These are phyloP conservation scores for Lizanozyma gosingica DNA, from an alignment of 1,139 yeast species.

Conservation along the genomic window DNA sequence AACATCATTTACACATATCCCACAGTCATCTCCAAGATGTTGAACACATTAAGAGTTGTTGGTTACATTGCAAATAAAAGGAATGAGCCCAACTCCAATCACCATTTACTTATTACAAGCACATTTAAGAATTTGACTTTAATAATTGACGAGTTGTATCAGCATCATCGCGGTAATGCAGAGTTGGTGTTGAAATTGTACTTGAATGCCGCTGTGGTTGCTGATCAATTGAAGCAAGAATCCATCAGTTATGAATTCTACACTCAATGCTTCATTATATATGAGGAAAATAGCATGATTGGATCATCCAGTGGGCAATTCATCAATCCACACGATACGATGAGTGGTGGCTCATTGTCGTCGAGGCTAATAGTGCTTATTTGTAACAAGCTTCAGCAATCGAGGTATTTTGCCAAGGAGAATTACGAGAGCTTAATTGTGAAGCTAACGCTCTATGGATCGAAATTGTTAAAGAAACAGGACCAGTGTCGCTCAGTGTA, in stretches of 20 bases:
- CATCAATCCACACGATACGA: conserved; percentile 28
- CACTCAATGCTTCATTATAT: conserved; percentile 79
- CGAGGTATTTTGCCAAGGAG: conserved; percentile 50
- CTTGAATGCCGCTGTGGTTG: conserved; percentile 52
- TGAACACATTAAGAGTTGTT: conserved; percentile 51
- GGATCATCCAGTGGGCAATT: conserved; percentile 12
- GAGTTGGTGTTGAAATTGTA: conserved; percentile 44
- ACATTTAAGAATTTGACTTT: conserved; percentile 70
- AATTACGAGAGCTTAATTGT: conserved; percentile 77
- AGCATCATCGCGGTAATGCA: conserved; percentile 39
- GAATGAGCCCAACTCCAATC: conserved; percentile 23
- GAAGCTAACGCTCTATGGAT: conserved; percentile 79
- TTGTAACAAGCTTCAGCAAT: conserved; percentile 53
- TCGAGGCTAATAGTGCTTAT: conserved; percentile 36
- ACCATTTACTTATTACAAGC: conserved; percentile 30
- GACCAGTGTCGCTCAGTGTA: conserved; percentile 93
- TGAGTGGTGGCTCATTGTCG: conserved; percentile 29
- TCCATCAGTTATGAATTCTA: conserved; percentile 76
- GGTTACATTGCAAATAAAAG: conserved; percentile 27
- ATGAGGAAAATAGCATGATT: conserved; percentile 59
- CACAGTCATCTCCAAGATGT: conserved; percentile 52
- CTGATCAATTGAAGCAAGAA: conserved; percentile 59
- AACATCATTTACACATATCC: conserved; percentile 66
- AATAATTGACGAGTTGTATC: conserved; percentile 59
- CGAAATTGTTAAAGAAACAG: conserved; percentile 80